These are phyloP conservation scores for Centaurea solstitialis DNA, from an alignment of 129 eudicot species.

Conservation along the genomic window DNA sequence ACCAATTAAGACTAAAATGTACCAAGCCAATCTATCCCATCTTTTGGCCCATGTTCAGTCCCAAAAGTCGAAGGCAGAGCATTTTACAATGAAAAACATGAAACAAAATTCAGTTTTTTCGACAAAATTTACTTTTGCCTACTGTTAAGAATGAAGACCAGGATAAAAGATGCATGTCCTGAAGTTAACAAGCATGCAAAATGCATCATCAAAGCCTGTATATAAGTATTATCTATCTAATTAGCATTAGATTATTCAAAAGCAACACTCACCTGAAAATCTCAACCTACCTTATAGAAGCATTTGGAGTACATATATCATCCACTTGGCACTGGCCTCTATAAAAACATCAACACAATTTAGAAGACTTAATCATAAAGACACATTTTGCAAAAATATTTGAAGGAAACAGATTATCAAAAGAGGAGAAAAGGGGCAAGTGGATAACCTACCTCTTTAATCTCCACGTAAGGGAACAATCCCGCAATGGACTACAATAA, in stretches of 20 bases:
- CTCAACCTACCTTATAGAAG: constrained; percentile 90
- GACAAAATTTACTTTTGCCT: neutral
- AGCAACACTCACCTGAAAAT: constrained; percentile 93
- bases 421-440: constrained; percentile 52
- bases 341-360: constrained; percentile 73
- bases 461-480: constrained; percentile 61
- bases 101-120: neutral
- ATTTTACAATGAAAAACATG: constrained; percentile 9
- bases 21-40: neutral
- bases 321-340: constrained; percentile 84
- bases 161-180: neutral
- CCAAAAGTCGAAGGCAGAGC: neutral
- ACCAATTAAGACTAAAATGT: neutral
- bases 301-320: constrained; percentile 73
- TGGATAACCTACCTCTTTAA: constrained; percentile 88
- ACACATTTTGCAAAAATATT: constrained; percentile 14
- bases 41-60: neutral
- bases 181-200: constrained; percentile 8
- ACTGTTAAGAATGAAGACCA: neutral
- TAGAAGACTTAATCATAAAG: constrained; percentile 51
- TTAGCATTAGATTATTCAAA: constrained; percentile 22
- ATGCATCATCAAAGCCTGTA: neutral
- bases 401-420: neutral
- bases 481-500: constrained; percentile 55
- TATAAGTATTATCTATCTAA: neutral